Evolutionary conservation across 2,329 filamentous ascomycete genomes (phyloP).

Genomic region (Ascochyta viciae-villosae): DNA sequence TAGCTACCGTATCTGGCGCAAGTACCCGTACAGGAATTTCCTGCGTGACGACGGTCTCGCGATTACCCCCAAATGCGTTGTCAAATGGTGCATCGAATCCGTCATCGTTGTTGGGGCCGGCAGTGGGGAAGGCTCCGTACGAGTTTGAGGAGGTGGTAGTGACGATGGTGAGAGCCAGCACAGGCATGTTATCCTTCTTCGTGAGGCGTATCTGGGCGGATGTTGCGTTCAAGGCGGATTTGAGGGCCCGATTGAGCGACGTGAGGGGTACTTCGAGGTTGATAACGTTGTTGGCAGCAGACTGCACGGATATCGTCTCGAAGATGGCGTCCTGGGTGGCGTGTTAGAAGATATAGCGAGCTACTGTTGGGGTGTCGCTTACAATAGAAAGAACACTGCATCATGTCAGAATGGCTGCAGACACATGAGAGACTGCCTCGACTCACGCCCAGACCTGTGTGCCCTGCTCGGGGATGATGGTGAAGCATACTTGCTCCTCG

Average conservation of each 20-base stretch:
- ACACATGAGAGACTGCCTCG: conserved; percentile 19
- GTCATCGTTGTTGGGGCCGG: conserved; percentile 33
- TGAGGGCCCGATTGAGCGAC: conserved; percentile 87
- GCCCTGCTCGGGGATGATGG: conserved; percentile 91
- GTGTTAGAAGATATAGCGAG: conserved; percentile 22
- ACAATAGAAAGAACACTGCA: conserved; percentile 53
- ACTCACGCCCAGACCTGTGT: conserved; percentile 95
- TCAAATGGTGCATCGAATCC: conserved; percentile 37
- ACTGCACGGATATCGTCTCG: conserved; percentile 85
- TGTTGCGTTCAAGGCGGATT: conserved; percentile 81
- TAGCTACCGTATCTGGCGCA: conserved; percentile 81
- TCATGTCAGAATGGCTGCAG: conserved; percentile 26
- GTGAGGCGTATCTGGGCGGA: conserved; percentile 87
- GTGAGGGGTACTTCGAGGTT: conserved; percentile 94
- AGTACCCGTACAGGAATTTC: conserved; percentile 95
- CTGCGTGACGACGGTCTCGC: conserved; percentile 92
- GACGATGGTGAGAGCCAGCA: conserved; percentile 89
- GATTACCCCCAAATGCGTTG: conserved; percentile 61
- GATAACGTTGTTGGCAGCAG: conserved; percentile 86
- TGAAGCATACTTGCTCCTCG: conserved; percentile 88
- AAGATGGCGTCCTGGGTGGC: conserved; percentile 80
- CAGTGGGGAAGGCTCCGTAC: conserved; percentile 45
- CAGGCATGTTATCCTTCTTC: conserved; percentile 86
- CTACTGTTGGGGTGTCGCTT: conserved; percentile 38
- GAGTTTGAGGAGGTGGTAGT: conserved; percentile 68